These are phyloP conservation scores for Gaeumannomyces tritici DNA, from an alignment of 2,329 filamentous ascomycete genomes.

Conservation along the genomic window DNA sequence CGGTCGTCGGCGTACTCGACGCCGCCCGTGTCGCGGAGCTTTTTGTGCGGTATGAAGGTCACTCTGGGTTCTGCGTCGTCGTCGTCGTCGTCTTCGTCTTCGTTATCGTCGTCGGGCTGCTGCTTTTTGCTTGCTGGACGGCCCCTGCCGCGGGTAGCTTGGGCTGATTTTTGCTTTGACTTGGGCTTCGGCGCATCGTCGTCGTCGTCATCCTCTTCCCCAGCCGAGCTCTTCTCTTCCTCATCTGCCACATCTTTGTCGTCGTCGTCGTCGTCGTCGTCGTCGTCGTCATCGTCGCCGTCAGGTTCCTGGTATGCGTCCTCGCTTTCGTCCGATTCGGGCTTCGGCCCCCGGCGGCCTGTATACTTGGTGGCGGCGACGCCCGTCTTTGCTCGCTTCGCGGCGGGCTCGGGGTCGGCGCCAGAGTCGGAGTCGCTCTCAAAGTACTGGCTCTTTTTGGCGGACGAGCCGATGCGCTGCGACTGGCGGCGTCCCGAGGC, in stretches of 20 bases:
- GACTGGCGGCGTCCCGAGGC: slow-evolving; percentile 32
- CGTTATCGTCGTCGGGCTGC: slow-evolving; percentile 15
- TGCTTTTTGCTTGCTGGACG: background rate
- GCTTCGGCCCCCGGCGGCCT: slow-evolving; percentile 2
- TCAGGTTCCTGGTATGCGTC: slow-evolving; percentile 11
- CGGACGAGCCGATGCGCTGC: slow-evolving; percentile 30
- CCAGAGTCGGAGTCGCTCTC: slow-evolving; percentile 28
- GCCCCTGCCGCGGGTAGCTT: slow-evolving; percentile 9
- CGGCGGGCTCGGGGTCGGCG: background rate
- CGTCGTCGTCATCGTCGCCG: slow-evolving; percentile 13
- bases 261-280: slow-evolving; percentile 12
- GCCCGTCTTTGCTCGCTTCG: slow-evolving; percentile 10
- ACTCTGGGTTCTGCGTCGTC: slow-evolving; percentile 24
- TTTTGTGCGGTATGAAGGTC: slow-evolving; percentile 29
- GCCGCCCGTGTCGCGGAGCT: slow-evolving; percentile 29
- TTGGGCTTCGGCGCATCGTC: slow-evolving; percentile 23
- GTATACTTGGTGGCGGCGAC: background rate
- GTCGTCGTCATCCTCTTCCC: slow-evolving; percentile 16
- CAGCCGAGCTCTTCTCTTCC: slow-evolving; percentile 15
- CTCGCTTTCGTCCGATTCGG: slow-evolving; percentile 9
- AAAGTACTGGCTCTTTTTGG: slow-evolving; percentile 42
- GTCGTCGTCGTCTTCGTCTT: slow-evolving; percentile 25
- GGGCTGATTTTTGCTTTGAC: slow-evolving; percentile 6
- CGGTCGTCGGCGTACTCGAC: slow-evolving; percentile 40
- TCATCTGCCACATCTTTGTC: slow-evolving; percentile 9